A percentile compares a stretch with the other conserved stretches of the same genome.
These are phyloP conservation scores for Fusarium irregulare DNA, from an alignment of 2,329 filamentous ascomycete genomes.

Conservation along the genomic window DNA sequence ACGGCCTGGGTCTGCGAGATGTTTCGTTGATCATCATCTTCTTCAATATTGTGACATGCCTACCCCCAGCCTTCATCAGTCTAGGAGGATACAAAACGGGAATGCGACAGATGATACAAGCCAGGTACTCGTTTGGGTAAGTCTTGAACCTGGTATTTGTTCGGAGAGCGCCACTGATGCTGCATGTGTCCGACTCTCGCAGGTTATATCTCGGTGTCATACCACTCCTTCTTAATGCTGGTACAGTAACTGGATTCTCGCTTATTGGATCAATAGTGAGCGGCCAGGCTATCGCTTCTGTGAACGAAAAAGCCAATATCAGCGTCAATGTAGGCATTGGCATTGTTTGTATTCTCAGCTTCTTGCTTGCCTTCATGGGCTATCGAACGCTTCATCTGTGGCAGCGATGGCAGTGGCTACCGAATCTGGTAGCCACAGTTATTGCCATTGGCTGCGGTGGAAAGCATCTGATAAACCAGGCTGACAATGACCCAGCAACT, in stretches of 20 bases:
- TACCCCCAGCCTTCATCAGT: conserved; percentile 66
- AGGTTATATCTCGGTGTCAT: conserved; percentile 63
- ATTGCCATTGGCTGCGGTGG: conserved; percentile 66
- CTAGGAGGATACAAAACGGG: conserved; percentile 67
- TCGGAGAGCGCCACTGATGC: conserved; percentile 11
- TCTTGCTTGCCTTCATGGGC: conserved; percentile 66
- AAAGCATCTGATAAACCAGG: conserved; percentile 60
- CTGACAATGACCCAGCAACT: conserved; percentile 52
- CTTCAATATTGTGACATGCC: conserved; percentile 65
- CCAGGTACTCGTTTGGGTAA: conserved; percentile 69
- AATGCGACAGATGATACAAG: conserved; percentile 69
- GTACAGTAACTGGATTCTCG: conserved; percentile 68
- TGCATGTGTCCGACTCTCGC: background rate
- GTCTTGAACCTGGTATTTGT: background rate
- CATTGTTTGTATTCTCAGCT: conserved; percentile 63
- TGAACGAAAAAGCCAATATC: conserved; percentile 56
- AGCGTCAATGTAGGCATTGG: conserved; percentile 67
- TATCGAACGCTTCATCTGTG: conserved; percentile 65
- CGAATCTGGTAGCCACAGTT: conserved; percentile 62
- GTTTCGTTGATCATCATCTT: conserved; percentile 68
- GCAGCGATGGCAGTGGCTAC: conserved; percentile 68
- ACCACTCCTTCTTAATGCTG: conserved; percentile 65
- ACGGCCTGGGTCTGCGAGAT: conserved; percentile 66
- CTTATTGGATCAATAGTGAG: conserved; percentile 67
- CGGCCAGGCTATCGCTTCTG: conserved; percentile 63